Evolutionary conservation across 495 filamentous ascomycete species (phyloP).

Genomic region (Bacidia gigantensis): DNA sequence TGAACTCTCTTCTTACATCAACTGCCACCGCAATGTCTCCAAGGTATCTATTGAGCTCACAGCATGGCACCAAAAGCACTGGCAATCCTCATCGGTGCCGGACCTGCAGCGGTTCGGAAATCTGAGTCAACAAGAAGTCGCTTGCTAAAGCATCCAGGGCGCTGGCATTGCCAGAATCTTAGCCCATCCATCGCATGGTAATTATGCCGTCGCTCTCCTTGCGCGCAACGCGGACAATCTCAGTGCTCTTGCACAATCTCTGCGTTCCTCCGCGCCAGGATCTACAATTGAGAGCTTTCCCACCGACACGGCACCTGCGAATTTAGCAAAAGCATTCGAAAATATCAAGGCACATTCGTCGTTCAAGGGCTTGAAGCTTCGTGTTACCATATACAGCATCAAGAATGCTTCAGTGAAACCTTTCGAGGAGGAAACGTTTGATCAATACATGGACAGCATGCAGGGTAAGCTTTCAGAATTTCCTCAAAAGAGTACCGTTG

Average conservation of each 20-base stretch:
- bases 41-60: background rate
- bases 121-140: no score
- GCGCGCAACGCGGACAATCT: slow-evolving; percentile 29
- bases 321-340: slow-evolving; percentile 26
- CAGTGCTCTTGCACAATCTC: slow-evolving; percentile 20
- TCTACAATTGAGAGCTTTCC: slow-evolving; percentile 32
- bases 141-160: slow-evolving; percentile 23
- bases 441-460: slow-evolving; percentile 29
- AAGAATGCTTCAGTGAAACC: slow-evolving; percentile 34
- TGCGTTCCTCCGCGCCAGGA: slow-evolving; percentile 24
- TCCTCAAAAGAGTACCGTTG: background rate
- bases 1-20: background rate
- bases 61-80: slow-evolving; percentile 24
- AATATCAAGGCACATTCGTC: slow-evolving; percentile 28
- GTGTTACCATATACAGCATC: slow-evolving; percentile 31
- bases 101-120: slow-evolving; percentile 29
- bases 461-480: slow-evolving; percentile 5
- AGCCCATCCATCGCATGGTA: slow-evolving; percentile 30
- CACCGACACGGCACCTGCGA: slow-evolving; percentile 28
- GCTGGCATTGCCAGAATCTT: slow-evolving; percentile 35
- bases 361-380: slow-evolving; percentile 30
- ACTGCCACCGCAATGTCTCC: no score
- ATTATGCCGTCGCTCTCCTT: slow-evolving; percentile 35
- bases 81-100: slow-evolving; percentile 33
- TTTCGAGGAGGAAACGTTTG: slow-evolving; percentile 33